Percentiles rank a stretch among this genome's conserved stretches.
These are phyloP conservation scores for Penicillium turbatum DNA, from an alignment of 495 filamentous ascomycete species.

Conservation along the genomic window DNA sequence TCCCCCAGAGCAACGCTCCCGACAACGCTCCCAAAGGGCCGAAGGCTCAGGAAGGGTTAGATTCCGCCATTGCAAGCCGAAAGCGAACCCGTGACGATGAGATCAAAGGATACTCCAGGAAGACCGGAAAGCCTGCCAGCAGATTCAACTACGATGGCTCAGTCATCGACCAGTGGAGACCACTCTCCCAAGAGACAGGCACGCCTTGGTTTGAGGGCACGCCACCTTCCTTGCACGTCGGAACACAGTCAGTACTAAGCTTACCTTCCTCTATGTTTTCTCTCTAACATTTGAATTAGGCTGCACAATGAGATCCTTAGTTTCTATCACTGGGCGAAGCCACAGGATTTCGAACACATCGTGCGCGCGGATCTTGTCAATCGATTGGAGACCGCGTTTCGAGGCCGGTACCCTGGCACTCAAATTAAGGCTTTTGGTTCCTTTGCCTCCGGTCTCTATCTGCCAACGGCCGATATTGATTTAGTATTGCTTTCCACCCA, in stretches of 20 bases:
- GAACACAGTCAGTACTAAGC: constrained; percentile 26
- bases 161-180: constrained; percentile 56
- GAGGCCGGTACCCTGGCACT: constrained; percentile 47
- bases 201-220: constrained; percentile 57
- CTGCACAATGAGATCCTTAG: constrained; percentile 84
- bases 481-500: constrained; percentile 71
- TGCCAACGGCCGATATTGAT: constrained; percentile 92
- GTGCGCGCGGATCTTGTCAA: constrained; percentile 69
- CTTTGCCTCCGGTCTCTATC: constrained; percentile 82
- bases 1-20: constrained; percentile 23
- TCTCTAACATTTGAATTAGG: constrained; percentile 24
- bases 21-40: constrained; percentile 36
- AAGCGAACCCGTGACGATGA: constrained; percentile 71
- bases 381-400: constrained; percentile 53
- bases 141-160: constrained; percentile 42
- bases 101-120: constrained; percentile 49
- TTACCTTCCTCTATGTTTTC: constrained; percentile 2
- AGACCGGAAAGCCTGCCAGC: constrained; percentile 40
- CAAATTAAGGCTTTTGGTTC: constrained; percentile 78
- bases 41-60: constrained; percentile 12
- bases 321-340: constrained; percentile 79
- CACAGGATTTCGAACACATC: constrained; percentile 67
- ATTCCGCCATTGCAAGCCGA: constrained; percentile 44
- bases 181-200: constrained; percentile 37
- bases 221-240: constrained; percentile 24